Conservation (phyloP, 768 basidiomycete genomes). For the Boletus rufocinnamomeus region DNA sequence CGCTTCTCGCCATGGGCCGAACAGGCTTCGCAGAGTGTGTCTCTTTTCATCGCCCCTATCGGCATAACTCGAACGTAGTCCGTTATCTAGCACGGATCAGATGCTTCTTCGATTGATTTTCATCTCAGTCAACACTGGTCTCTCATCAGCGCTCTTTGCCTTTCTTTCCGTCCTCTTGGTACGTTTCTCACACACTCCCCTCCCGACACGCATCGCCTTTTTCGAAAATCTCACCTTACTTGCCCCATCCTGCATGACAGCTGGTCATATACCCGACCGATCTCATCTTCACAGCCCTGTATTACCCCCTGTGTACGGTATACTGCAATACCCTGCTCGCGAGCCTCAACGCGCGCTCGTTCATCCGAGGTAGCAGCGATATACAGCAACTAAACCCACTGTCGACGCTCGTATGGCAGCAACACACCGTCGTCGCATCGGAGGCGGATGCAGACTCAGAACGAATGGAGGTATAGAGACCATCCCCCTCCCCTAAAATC, state of each 20-base stretch:
- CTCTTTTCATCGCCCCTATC: background rate
- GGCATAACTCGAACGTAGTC: conserved; percentile 1
- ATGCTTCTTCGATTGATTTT: conserved; percentile 29
- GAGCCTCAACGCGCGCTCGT: conserved; percentile 33
- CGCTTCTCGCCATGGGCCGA: conserved; percentile 27
- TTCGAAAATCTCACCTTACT: background rate
- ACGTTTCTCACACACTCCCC: background rate
- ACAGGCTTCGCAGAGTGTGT: conserved; percentile 26
- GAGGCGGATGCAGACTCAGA: background rate
- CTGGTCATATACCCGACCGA: conserved; percentile 27
- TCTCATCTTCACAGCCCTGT: conserved; percentile 27
- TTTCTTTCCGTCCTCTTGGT: conserved; percentile 26
- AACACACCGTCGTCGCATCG: background rate
- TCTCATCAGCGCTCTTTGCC: conserved; percentile 26
- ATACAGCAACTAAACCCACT: background rate
- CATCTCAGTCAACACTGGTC: conserved; percentile 29
- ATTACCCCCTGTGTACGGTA: conserved; percentile 34
- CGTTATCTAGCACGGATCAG: conserved; percentile 24
- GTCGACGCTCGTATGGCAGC: conserved; percentile 14
- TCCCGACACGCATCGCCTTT: background rate
- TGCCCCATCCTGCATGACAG: conserved; percentile 5
- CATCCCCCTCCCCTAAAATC: background rate
- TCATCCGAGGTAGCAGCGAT: conserved; percentile 8
- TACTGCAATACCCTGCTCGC: conserved; percentile 38
- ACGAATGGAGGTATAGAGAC: background rate